These are phyloP conservation scores for Pseudocercospora macadamiae DNA, from an alignment of 2,329 filamentous ascomycete genomes.

Conservation along the genomic window DNA sequence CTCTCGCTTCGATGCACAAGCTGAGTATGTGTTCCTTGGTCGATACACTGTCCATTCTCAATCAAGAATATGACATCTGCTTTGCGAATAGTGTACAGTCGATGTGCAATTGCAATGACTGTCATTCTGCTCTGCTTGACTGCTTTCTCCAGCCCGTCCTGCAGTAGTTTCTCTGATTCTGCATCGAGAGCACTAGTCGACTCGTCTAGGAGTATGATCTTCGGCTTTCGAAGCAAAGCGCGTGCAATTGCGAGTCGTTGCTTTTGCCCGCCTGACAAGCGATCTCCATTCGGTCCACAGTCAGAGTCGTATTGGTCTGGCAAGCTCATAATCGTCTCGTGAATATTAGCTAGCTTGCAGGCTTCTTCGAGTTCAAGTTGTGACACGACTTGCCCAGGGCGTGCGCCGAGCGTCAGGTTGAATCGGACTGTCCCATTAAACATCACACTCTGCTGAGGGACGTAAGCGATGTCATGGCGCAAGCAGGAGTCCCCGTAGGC, in stretches of 20 bases:
- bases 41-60: slow-evolving; percentile 53
- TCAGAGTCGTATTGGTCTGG: slow-evolving; percentile 67
- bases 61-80: slow-evolving; percentile 50
- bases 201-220: slow-evolving; percentile 46
- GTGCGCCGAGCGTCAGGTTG: slow-evolving; percentile 45
- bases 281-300: slow-evolving; percentile 43
- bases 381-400: slow-evolving; percentile 57
- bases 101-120: slow-evolving; percentile 50
- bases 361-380: slow-evolving; percentile 66
- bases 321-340: slow-evolving; percentile 65
- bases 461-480: slow-evolving; percentile 46
- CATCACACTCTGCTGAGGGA: slow-evolving; percentile 51
- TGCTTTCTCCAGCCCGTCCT: slow-evolving; percentile 41
- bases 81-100: slow-evolving; percentile 44
- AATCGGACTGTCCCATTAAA: slow-evolving; percentile 49
- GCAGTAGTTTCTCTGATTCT: slow-evolving; percentile 44
- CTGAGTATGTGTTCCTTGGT: slow-evolving; percentile 53
- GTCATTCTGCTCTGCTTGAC: slow-evolving; percentile 33
- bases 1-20: background rate
- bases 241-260: slow-evolving; percentile 47
- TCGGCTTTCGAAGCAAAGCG: slow-evolving; percentile 45
- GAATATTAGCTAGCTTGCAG: slow-evolving; percentile 69
- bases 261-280: slow-evolving; percentile 46
- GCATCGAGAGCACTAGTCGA: slow-evolving; percentile 47
- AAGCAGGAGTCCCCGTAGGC: slow-evolving; percentile 43